Evolutionary conservation across 805 yeast species (phyloP), one percentile per base, ranked within the genome.

Genomic region (Suhomyces emberorum): DNA sequence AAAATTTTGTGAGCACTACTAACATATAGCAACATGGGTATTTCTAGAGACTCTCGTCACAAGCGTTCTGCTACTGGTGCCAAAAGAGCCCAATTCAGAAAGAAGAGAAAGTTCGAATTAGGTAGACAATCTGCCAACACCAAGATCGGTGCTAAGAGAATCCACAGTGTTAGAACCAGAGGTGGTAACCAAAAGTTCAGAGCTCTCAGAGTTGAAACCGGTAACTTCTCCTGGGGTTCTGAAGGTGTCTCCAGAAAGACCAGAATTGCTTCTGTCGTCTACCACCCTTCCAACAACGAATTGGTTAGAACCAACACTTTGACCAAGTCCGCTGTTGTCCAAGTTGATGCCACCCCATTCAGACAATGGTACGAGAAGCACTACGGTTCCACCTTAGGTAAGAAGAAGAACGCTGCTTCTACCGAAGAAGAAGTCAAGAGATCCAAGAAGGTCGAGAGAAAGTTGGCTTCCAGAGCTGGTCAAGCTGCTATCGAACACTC

Each of bases 11-110:
- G 29, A 16, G 12, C 17, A 11, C 26, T 51, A 51, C 57, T 53
- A 54, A 48, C 56, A 25, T 30, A 16, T 34, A 44, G 48, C 67
- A 84, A 72, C 73, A 91, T 91, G 98, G 98, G 98, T 89, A 91
- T 91, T 85, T 88, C 98, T 76, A 91, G 98, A 82, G 98, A 93
- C 82, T 91, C 98, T 75, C 96, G 97, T 79, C 98, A 93, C 89
- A 91, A 91, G 87, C 95, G 98, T 77, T 77, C 97, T 65, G 95
- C 95, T 75, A 89, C 98, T 69, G 98, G 98, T 85, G 98, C 98
- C 72, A 89, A 88, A 78, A 88, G 97, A 77, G 98, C 98, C 75
- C 95, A 88, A 77, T 87, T 83, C 95, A 91, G 98, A 88, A 91
- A 91, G 91, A 91, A 91, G 96, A 82, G 98, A 83, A 93, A 91